These are phyloP conservation scores for Yamadazyma siamensis DNA, from an alignment of 1,139 yeast genomes.

Conservation along the genomic window DNA sequence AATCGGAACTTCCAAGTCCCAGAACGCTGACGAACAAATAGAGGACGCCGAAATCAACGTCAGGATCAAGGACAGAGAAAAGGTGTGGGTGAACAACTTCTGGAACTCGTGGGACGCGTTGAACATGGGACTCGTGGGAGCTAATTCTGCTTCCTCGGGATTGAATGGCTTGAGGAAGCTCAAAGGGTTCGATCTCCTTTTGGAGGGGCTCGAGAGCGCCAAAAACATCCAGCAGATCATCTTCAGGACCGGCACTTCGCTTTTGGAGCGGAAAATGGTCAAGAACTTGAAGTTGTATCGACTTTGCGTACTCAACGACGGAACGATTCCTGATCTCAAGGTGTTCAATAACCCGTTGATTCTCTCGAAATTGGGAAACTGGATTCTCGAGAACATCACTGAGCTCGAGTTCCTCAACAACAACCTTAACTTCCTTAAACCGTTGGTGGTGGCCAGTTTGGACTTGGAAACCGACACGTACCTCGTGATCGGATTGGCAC, in stretches of 20 bases:
- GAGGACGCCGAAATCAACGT: conserved; percentile 39
- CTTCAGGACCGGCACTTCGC: conserved; percentile 83
- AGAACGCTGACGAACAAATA: conserved; percentile 18
- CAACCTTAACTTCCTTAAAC: conserved; percentile 50
- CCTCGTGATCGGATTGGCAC: conserved; percentile 86
- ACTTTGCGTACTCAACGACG: conserved; percentile 85
- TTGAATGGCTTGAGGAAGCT: conserved; percentile 23
- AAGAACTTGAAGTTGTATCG: conserved; percentile 80
- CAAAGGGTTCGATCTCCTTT: conserved; percentile 55
- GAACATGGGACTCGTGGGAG: conserved; percentile 32
- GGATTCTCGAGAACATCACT: conserved; percentile 89
- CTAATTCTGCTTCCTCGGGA: conserved; percentile 7
- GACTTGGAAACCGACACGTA: conserved; percentile 76
- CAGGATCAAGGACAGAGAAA: conserved; percentile 53
- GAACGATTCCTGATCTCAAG: conserved; percentile 67
- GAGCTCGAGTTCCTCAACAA: conserved; percentile 57
- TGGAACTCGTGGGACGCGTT: conserved; percentile 97
- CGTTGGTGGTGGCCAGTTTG: conserved; percentile 84
- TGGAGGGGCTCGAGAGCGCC: conserved; percentile 76
- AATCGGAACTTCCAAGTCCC: conserved; percentile 8
- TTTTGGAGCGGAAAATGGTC: conserved; percentile 76
- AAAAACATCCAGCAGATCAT: conserved; percentile 79
- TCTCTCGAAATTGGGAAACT: conserved; percentile 75
- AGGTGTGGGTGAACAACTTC: conserved; percentile 81
- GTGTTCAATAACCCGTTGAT: conserved; percentile 85